Base-by-base conservation (phyloP, 1,139 yeast genomes). In the Saccharomyces pastorianus region DNA sequence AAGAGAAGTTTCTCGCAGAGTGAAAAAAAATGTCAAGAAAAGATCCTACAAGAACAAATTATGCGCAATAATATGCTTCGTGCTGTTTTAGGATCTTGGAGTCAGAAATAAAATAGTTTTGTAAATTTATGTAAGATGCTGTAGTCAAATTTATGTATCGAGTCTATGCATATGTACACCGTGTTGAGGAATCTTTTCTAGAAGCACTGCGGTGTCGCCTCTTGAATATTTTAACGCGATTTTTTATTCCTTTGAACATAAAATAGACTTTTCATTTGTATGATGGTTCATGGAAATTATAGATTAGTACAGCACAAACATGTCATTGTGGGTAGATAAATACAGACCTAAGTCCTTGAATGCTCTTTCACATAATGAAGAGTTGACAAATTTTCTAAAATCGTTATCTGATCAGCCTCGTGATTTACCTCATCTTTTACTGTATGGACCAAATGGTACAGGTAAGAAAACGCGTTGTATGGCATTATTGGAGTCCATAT, bases 261-360 rank as follows among this genome's bases (percentile, higher is more conserved):
- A 38, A 38, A 38, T 20, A 38, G 23, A 17, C n/a, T 38, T 38
- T 38, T 38, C 44, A 38, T 11, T 20, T 17, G 25, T 4, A 9
- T 9, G 11, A 11, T 38, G 26, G 25, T 20, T 4, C 44, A 9
- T 17, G 44, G 5, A 38, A 44, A 29, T 29, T 38, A 23, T 20
- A 38, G 27, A 27, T 47, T 13, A 27, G 42, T 13, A 41, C 17
- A 34, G n/a, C 32, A 46, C 20, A 42, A 27, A 58, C 50, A 89
- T 90, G 97, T 86, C 96, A 17, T 78, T 93, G 68, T 93, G 99
- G 99, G 96, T 95, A 23, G 98, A 93, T 69, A 89, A 90, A 62
- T 85, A 90, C 71, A 80, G 97, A 62, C 99, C 99, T 7, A 81
- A 76, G 61, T 76, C 77, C 1, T 73, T 95, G 54, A 80, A 77